Conservation (phyloP, 257 asterid species). For the Solanum pinnatisectum region DNA sequence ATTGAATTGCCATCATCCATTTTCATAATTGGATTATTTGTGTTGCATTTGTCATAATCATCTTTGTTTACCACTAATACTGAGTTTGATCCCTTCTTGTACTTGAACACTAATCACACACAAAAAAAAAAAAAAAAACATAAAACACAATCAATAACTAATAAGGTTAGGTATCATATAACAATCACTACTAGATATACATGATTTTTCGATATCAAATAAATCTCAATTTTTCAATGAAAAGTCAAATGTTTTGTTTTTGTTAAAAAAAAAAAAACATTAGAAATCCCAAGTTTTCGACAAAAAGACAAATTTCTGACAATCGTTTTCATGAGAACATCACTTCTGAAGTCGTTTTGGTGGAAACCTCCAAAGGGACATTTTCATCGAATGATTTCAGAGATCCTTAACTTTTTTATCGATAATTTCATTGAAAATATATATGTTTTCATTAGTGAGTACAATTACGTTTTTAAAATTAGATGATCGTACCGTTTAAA, state of each 20-base stretch:
- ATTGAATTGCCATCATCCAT: conserved; percentile 39
- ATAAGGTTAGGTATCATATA: not conserved
- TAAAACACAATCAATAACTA: not conserved
- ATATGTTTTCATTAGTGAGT: not conserved
- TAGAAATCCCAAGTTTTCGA: not conserved
- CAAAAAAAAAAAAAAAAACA: not conserved
- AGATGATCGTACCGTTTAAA: not conserved
- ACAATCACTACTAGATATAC: not conserved
- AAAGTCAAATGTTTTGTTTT: not conserved
- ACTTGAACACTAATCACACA: conserved; percentile 37
- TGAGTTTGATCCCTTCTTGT: conserved; percentile 34
- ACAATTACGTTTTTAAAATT: not conserved
- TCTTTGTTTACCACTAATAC: conserved; percentile 43
- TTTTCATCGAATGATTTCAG: not conserved
- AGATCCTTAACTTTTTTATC: not conserved
- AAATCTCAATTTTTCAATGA: not conserved
- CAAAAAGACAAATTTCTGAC: not conserved
- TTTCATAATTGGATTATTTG: conserved; percentile 16
- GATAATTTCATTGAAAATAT: not conserved
- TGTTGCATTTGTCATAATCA: conserved; percentile 41
- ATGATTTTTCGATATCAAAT: not conserved
- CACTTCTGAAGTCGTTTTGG: not conserved
- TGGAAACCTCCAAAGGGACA: not conserved
- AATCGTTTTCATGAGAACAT: no score
- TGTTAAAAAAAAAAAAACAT: no score